A percentile compares a stretch with the other conserved stretches of the same genome.
Evolutionary conservation across 2,329 filamentous ascomycete species (phyloP).

Genomic region (Hymenoscyphus fructigenus): DNA sequence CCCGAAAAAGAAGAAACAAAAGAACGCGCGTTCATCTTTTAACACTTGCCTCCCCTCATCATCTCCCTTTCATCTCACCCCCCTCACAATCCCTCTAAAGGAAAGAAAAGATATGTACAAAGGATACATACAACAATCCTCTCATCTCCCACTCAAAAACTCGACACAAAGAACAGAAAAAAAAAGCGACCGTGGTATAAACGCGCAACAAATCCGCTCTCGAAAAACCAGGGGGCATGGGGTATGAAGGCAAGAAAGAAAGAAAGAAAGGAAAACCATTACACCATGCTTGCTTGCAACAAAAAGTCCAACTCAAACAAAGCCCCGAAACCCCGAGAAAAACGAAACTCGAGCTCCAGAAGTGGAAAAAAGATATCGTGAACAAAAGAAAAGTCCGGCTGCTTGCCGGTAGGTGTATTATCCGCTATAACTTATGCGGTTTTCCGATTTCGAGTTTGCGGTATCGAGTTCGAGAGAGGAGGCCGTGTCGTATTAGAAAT

Average conservation of each 20-base stretch:
- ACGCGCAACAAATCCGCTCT: neutral
- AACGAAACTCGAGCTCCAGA: neutral
- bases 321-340: neutral
- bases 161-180: neutral
- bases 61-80: neutral
- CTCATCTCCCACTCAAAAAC: neutral
- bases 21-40: neutral
- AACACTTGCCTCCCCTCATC: neutral
- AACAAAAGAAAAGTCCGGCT: neutral
- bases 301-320: too few species aligned
- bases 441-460: neutral
- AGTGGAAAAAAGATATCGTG: too few species aligned
- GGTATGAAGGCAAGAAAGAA: neutral
- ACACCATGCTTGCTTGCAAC: neutral
- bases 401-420: neutral
- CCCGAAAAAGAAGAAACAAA: neutral
- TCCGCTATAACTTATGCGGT: too few species aligned
- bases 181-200: neutral
- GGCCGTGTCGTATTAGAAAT: slow-evolving; percentile 3
- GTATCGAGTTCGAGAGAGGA: neutral
- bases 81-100: neutral
- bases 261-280: neutral
- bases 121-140: neutral
- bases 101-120: neutral
- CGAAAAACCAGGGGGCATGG: neutral